Evolutionary conservation across 192 early-diverging fungal species (phyloP).

Genomic region (Martensiomyces pterosporus): DNA sequence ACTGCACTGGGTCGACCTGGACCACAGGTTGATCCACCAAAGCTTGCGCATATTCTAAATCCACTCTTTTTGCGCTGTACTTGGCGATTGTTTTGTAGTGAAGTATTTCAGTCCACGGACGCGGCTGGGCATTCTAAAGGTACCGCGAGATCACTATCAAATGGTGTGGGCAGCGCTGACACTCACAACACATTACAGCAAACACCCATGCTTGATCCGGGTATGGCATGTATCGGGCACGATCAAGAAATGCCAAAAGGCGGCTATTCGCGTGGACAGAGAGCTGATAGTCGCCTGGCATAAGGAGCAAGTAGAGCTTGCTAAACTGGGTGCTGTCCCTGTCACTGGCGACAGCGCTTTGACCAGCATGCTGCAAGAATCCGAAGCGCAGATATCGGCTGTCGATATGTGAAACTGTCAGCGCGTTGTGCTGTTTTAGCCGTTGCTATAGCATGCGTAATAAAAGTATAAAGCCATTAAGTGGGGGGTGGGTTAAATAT

Average conservation of each 20-base stretch:
- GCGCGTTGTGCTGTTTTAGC: too few relatives aligned
- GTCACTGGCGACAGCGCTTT: conserved; percentile 5
- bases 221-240: conserved; percentile 42
- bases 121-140: conserved; percentile 29
- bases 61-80: too few relatives aligned
- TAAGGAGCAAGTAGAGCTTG: conserved; percentile 11
- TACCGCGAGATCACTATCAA: conserved; percentile 44
- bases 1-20: too few relatives aligned
- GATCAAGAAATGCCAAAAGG: conserved; percentile 44
- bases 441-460: too few relatives aligned
- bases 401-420: conserved; percentile 33
- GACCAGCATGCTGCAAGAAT: conserved; percentile 27
- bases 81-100: too few relatives aligned
- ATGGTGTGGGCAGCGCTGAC: conserved; percentile 31
- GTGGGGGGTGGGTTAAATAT: too few relatives aligned
- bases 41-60: too few relatives aligned
- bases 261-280: conserved; percentile 30
- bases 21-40: too few relatives aligned
- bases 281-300: conserved; percentile 35
- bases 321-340: conserved; percentile 6
- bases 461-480: too few relatives aligned
- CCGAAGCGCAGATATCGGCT: conserved; percentile 31
- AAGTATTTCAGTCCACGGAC: conserved; percentile 36
- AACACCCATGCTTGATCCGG: conserved; percentile 19
- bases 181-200: conserved; percentile 16